phyloP scores from a whole-genome alignment of 208 protist species.

The Trypanosoma cruzi region DNA sequence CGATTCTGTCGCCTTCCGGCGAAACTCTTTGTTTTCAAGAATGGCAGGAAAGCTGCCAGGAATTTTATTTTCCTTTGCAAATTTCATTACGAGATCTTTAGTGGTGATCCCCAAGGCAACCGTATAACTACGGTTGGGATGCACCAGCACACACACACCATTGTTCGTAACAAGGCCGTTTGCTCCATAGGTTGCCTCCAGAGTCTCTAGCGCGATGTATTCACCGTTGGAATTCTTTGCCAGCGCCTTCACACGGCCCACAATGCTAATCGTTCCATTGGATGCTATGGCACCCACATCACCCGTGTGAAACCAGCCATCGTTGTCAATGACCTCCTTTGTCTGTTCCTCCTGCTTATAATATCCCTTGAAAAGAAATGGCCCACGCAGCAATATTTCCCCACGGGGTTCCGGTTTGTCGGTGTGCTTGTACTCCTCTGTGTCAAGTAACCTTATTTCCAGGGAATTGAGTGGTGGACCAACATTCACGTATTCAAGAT shows the following conservation, averaged over 20 bases:
- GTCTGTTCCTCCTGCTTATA: constrained; percentile 88
- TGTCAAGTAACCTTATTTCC: constrained; percentile 93
- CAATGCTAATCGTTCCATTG: constrained; percentile 69
- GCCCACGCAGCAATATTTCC: constrained; percentile 81
- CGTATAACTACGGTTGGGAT: constrained; percentile 79
- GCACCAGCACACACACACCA: constrained; percentile 74
- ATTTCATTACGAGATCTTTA: constrained; percentile 49
- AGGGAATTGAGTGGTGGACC: constrained; percentile 63
- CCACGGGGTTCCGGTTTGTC: constrained; percentile 70
- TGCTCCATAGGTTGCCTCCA: constrained; percentile 75
- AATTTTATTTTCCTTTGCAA: constrained; percentile 64
- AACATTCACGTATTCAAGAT: constrained; percentile 71
- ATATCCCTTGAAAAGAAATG: constrained; percentile 86
- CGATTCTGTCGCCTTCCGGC: constrained; percentile 38
- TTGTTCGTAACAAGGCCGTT: constrained; percentile 57
- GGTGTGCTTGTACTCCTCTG: constrained; percentile 78
- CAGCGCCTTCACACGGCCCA: constrained; percentile 92
- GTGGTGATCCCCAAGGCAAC: constrained; percentile 51
- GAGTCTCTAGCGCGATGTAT: constrained; percentile 88
- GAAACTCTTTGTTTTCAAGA: constrained; percentile 47
- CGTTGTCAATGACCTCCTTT: constrained; percentile 65
- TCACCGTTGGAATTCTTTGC: constrained; percentile 93
- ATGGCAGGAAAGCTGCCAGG: constrained; percentile 44
- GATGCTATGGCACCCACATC: constrained; percentile 72
- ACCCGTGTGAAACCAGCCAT: constrained; percentile 91